Evolutionary conservation across 495 filamentous ascomycete species (phyloP).

Genomic region (Daldinia childiae): DNA sequence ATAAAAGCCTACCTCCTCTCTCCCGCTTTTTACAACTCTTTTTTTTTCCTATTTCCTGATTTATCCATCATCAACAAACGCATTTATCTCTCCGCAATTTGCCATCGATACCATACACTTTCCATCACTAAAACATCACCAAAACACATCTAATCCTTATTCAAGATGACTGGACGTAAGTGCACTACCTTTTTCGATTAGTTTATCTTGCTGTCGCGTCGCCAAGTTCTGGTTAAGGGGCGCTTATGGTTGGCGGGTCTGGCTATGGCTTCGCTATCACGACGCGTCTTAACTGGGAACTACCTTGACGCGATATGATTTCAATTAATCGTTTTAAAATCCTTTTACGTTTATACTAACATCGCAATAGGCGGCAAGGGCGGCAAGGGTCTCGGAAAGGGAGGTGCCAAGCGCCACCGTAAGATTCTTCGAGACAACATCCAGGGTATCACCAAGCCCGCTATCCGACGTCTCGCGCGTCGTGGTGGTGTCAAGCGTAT

Average conservation of each 20-base stretch:
- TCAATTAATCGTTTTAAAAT: slow-evolving; percentile 2
- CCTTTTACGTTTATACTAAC: neutral
- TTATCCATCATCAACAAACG: slow-evolving; percentile 42
- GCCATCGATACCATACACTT: slow-evolving; percentile 47
- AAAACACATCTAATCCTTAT: slow-evolving; percentile 49
- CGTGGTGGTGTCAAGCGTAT: slow-evolving; percentile 99
- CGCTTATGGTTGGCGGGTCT: slow-evolving; percentile 42
- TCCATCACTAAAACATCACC: slow-evolving; percentile 47
- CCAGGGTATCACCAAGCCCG: slow-evolving; percentile 99
- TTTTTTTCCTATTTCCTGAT: slow-evolving; percentile 43
- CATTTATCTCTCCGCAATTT: slow-evolving; percentile 42
- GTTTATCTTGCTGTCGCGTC: slow-evolving; percentile 34
- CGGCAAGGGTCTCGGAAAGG: slow-evolving; percentile 93
- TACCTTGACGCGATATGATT: slow-evolving; percentile 62
- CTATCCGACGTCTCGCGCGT: slow-evolving; percentile 99
- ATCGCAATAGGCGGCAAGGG: slow-evolving; percentile 80
- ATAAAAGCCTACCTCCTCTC: slow-evolving; percentile 36
- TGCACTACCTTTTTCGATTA: slow-evolving; percentile 47
- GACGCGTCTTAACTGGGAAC: slow-evolving; percentile 33
- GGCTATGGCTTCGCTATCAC: slow-evolving; percentile 18
- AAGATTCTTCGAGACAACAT: slow-evolving; percentile 99
- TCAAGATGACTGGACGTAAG: slow-evolving; percentile 97
- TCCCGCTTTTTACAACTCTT: slow-evolving; percentile 39
- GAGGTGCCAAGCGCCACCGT: slow-evolving; percentile 90
- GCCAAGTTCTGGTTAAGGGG: slow-evolving; percentile 31